Evolutionary conservation across 805 yeast species (phyloP).

Genomic region (Trichomonascus vanleenenianus): DNA sequence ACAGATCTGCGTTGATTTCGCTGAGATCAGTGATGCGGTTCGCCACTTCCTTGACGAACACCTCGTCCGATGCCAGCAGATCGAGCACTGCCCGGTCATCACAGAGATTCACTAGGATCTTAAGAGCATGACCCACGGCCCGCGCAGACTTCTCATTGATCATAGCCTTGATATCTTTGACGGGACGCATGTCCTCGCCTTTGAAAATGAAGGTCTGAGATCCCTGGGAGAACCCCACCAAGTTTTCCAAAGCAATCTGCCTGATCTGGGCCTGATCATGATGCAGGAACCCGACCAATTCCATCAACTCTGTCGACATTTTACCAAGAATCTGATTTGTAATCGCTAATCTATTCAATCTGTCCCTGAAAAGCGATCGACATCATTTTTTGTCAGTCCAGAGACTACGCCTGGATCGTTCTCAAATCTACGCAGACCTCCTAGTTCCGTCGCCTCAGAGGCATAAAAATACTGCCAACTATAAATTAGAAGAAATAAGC

Average conservation of each 20-base stretch:
- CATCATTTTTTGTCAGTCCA: too few species aligned
- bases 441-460: too few species aligned
- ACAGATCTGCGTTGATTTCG: slow-evolving; percentile 68
- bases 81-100: slow-evolving; percentile 59
- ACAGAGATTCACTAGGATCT: slow-evolving; percentile 77
- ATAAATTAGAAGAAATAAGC: too few species aligned
- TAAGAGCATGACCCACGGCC: slow-evolving; percentile 41
- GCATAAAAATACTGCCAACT: too few species aligned
- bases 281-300: slow-evolving; percentile 72
- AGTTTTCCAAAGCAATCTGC: slow-evolving; percentile 75
- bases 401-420: too few species aligned
- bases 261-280: slow-evolving; percentile 72
- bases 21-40: slow-evolving; percentile 37
- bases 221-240: slow-evolving; percentile 76
- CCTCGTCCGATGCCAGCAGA: slow-evolving; percentile 55
- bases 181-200: slow-evolving; percentile 60
- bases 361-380: too few species aligned
- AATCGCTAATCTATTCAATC: too few species aligned
- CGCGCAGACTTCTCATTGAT: slow-evolving; percentile 38
- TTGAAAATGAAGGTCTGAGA: slow-evolving; percentile 58
- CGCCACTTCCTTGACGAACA: slow-evolving; percentile 33
- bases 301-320: slow-evolving; percentile 3
- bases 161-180: slow-evolving; percentile 60
- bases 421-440: too few species aligned
- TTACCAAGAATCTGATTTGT: not conserved